These are phyloP conservation scores for Symbiotaphrina buchneri DNA, from an alignment of 495 filamentous ascomycete genomes.

Conservation along the genomic window DNA sequence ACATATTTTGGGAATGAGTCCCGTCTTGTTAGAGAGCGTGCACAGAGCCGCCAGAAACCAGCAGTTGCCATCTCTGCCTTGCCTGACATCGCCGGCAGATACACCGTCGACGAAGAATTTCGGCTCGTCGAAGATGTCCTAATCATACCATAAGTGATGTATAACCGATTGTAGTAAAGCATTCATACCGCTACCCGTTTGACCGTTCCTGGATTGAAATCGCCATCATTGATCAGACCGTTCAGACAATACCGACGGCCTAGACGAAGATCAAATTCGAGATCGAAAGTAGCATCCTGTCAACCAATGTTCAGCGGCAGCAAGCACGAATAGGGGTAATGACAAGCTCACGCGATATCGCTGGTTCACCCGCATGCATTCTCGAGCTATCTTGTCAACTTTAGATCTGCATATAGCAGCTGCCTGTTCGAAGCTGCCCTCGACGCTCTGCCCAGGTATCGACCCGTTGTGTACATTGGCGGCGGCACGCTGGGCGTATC, in stretches of 20 bases:
- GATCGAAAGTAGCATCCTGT: conserved; percentile 81
- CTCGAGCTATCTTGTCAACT: conserved; percentile 60
- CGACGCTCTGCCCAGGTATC: conserved; percentile 30
- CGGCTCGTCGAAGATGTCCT: conserved; percentile 75
- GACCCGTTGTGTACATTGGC: conserved; percentile 23
- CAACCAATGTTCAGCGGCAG: too few species aligned
- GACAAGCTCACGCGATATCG: too few species aligned
- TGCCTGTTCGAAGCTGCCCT: conserved; percentile 51
- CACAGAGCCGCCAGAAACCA: conserved; percentile 80
- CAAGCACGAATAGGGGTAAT: too few species aligned
- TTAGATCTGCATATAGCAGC: conserved; percentile 42
- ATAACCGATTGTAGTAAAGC: conserved; percentile 2
- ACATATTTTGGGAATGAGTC: conserved; percentile 60
- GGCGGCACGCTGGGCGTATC: conserved; percentile 40
- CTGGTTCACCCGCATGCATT: conserved; percentile 67
- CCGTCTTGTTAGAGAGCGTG: conserved; percentile 60
- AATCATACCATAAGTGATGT: conserved; percentile 2
- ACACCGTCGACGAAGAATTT: conserved; percentile 71
- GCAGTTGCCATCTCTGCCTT: conserved; percentile 52
- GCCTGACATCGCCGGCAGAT: conserved; percentile 26
- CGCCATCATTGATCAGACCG: conserved; percentile 24
- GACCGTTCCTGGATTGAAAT: conserved; percentile 30
- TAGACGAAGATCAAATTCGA: conserved; percentile 56
- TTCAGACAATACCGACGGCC: conserved; percentile 35
- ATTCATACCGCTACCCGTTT: conserved; percentile 34